Percentiles rank a stretch among this genome's conserved stretches.
Conservation (phyloP, 148 eudicot species). For the Dysphania ambrosioides region DNA sequence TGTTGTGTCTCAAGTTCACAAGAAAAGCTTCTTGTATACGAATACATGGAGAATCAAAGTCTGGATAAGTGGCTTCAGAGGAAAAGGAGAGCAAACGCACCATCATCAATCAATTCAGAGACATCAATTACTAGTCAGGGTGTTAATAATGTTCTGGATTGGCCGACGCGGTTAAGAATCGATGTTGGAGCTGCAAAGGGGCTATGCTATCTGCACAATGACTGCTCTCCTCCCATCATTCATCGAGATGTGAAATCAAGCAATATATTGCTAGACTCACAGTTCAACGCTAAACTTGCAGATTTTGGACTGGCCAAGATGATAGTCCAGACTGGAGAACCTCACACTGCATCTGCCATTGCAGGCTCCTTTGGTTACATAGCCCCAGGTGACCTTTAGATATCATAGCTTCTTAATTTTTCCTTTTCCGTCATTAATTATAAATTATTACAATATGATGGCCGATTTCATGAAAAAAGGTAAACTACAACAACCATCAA, state of each 20-base stretch:
- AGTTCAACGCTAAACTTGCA: slow-evolving; percentile 58
- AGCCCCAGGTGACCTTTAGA: slow-evolving; percentile 45
- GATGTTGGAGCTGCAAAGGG: slow-evolving; percentile 71
- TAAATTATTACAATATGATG: too few species aligned
- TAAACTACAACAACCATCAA: too few species aligned
- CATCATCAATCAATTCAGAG: slow-evolving; percentile 23
- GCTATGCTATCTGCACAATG: slow-evolving; percentile 67
- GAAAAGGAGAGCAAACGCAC: slow-evolving; percentile 47
- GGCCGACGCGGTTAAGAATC: slow-evolving; percentile 53
- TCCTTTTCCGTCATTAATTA: background rate
- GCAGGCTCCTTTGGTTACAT: slow-evolving; percentile 77
- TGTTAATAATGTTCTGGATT: slow-evolving; percentile 34
- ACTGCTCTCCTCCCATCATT: slow-evolving; percentile 52
- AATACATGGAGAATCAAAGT: slow-evolving; percentile 67
- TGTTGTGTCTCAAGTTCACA: slow-evolving; percentile 63
- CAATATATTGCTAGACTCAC: slow-evolving; percentile 59
- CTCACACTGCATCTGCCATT: slow-evolving; percentile 50
- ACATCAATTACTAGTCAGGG: slow-evolving; percentile 6
- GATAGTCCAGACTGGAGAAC: slow-evolving; percentile 38
- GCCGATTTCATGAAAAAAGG: too few species aligned
- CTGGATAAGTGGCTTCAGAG: slow-evolving; percentile 59
- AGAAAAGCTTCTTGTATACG: slow-evolving; percentile 63
- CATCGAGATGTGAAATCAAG: slow-evolving; percentile 73
- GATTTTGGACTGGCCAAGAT: slow-evolving; percentile 68
- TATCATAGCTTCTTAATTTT: background rate